These are phyloP conservation scores for Nepenthes alata DNA, from an alignment of 179 eudicot genomes.

Conservation along the genomic window DNA sequence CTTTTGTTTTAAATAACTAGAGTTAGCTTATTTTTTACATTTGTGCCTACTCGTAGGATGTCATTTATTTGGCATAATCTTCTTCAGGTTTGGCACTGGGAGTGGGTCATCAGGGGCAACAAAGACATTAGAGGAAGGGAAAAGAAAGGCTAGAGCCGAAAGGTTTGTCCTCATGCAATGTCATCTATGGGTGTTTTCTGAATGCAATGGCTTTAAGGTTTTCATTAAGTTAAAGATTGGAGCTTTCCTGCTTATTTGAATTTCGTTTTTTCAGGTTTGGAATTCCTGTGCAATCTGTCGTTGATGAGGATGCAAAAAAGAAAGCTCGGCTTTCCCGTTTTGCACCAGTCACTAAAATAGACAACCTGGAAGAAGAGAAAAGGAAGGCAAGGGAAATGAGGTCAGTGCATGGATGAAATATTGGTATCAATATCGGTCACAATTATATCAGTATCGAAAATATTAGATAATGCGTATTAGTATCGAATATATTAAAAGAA, in stretches of 20 bases:
- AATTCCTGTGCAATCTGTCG: constrained; percentile 16
- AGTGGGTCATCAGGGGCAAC: constrained; percentile 23
- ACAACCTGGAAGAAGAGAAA: constrained; percentile 50
- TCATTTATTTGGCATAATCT: too few relatives aligned
- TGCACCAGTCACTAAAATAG: constrained; percentile 25
- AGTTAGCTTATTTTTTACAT: too few relatives aligned
- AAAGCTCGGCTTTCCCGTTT: constrained; percentile 55
- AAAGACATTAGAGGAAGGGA: constrained; percentile 45
- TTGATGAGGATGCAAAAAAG: constrained; percentile 42
- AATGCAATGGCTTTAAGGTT: neutral
- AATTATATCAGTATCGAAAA: too few relatives aligned
- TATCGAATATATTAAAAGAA: too few relatives aligned
- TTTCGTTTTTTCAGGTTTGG: constrained; percentile 38
- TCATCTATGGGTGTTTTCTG: neutral
- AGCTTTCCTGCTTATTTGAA: neutral
- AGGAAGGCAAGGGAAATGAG: constrained; percentile 67
- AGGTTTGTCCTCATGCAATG: constrained; percentile 17
- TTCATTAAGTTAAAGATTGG: neutral
- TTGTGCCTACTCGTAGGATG: too few relatives aligned
- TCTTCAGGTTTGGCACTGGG: constrained; percentile 45
- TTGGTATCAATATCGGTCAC: too few relatives aligned
- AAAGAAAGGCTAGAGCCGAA: constrained; percentile 77
- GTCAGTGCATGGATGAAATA: constrained; percentile 10
- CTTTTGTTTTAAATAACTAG: too few relatives aligned
- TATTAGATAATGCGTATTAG: too few relatives aligned